phyloP scores from a whole-genome alignment of 495 filamentous ascomycete genomes.

The Aspergillus affinis region DNA sequence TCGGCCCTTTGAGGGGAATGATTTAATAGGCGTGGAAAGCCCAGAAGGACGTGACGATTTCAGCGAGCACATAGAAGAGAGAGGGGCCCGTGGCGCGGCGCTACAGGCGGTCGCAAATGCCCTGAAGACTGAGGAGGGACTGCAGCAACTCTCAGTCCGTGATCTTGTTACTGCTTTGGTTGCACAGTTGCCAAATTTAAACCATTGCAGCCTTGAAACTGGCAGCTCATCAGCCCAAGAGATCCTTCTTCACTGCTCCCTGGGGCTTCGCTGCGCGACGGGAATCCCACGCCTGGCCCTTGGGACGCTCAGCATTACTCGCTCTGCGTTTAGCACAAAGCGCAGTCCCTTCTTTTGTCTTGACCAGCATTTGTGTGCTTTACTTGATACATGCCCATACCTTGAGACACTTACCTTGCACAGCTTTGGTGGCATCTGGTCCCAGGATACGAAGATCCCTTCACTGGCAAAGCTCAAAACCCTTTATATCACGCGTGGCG shows the following conservation, averaged over 20 bases:
- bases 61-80: background rate
- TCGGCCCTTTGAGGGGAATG: background rate
- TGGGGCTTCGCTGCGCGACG: background rate
- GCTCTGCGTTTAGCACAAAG: background rate
- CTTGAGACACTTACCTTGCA: constrained; percentile 9
- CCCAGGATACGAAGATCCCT: constrained; percentile 1
- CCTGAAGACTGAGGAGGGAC: background rate
- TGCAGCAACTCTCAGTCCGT: constrained; percentile 1
- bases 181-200: constrained; percentile 4
- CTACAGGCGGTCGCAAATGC: background rate
- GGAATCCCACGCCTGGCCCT: background rate
- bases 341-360: background rate
- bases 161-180: constrained; percentile 6
- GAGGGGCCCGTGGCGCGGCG: background rate
- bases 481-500: background rate
- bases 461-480: constrained; percentile 7
- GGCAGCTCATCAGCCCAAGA: background rate
- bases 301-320: background rate
- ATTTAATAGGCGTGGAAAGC: too few species aligned
- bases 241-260: background rate
- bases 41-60: background rate
- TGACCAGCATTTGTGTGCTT: background rate
- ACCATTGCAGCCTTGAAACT: constrained; percentile 6
- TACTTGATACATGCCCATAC: background rate
- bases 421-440: constrained; percentile 1